Conservation (phyloP, 1,139 yeast species). For the Nadsonia commutata region DNA sequence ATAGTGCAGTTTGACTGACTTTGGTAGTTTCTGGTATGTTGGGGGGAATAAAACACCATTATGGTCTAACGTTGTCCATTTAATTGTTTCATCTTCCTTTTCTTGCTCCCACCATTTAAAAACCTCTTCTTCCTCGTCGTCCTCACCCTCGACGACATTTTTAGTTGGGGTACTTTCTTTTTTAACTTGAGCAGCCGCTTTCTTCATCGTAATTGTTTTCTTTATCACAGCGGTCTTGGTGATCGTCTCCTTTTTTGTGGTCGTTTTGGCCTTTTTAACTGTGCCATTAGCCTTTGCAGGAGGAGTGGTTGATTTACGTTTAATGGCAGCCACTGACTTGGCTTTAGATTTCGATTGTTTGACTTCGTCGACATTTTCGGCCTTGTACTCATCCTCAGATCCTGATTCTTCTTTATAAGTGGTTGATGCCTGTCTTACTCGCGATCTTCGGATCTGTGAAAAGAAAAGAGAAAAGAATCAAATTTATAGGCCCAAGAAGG, state of each 20-base stretch:
- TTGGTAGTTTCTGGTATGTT: slow-evolving; percentile 72
- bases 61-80: slow-evolving; percentile 80
- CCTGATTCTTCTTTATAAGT: slow-evolving; percentile 1
- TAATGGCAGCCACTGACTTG: too few species aligned
- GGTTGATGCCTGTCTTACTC: neutral
- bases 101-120: slow-evolving; percentile 84
- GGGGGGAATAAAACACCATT: slow-evolving; percentile 92
- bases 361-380: slow-evolving; percentile 1
- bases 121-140: slow-evolving; percentile 45
- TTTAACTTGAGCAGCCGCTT: slow-evolving; percentile 5
- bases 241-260: slow-evolving; percentile 3
- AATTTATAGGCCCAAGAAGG: too few species aligned
- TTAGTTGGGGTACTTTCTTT: slow-evolving; percentile 2
- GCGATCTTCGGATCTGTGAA: neutral
- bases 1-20: slow-evolving; percentile 60
- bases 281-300: slow-evolving; percentile 6
- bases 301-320: slow-evolving; percentile 1
- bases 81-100: slow-evolving; percentile 56
- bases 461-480: too few species aligned
- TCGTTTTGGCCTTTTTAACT: slow-evolving; percentile 6
- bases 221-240: slow-evolving; percentile 6
- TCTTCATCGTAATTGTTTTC: slow-evolving; percentile 5
- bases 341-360: too few species aligned
- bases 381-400: neutral
- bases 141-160: slow-evolving; percentile 20